A percentile compares a stretch with the other conserved stretches of the same genome.
These are phyloP conservation scores for Sporobolomyces pararoseus DNA, from an alignment of 768 basidiomycete species.

Conservation along the genomic window DNA sequence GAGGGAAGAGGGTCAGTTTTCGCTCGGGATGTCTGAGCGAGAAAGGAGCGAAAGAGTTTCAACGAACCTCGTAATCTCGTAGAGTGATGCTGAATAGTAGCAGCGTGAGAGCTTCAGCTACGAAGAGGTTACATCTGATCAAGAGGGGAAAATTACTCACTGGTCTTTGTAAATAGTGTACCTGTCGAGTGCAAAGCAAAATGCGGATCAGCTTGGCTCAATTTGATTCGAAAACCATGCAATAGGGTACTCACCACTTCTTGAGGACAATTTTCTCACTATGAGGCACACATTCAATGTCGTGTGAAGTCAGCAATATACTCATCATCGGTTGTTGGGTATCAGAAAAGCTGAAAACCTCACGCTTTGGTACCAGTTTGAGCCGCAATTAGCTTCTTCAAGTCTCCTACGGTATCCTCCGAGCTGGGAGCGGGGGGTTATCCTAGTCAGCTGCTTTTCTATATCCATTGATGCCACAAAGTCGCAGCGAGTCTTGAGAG, in stretches of 20 bases:
- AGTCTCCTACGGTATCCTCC: constrained; percentile 92
- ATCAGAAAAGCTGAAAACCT: neutral
- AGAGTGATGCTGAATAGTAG: constrained; percentile 60
- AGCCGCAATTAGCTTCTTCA: constrained; percentile 94
- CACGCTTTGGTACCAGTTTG: constrained; percentile 79
- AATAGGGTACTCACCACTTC: constrained; percentile 67
- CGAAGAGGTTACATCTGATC: too few relatives aligned
- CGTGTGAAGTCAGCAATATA: neutral
- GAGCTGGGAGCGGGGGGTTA: constrained; percentile 61
- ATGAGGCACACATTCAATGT: too few relatives aligned
- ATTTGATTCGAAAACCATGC: too few relatives aligned
- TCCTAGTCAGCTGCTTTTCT: too few relatives aligned
- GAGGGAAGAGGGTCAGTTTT: too few relatives aligned
- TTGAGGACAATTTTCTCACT: constrained; percentile 69
- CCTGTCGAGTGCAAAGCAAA: constrained; percentile 54
- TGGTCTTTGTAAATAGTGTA: constrained; percentile 95
- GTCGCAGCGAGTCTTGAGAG: neutral
- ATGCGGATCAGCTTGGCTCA: too few relatives aligned
- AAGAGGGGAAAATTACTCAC: too few relatives aligned
- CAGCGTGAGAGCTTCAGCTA: too few relatives aligned
- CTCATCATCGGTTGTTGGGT: neutral
- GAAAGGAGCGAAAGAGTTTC: neutral
- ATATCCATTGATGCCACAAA: too few relatives aligned
- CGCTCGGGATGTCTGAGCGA: too few relatives aligned
- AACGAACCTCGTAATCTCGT: constrained; percentile 66